A percentile compares a stretch with the other conserved stretches of the same genome.
These are phyloP conservation scores for Quaeritorhiza haematococci DNA, from an alignment of 371 early-diverging fungal species.

Conservation along the genomic window DNA sequence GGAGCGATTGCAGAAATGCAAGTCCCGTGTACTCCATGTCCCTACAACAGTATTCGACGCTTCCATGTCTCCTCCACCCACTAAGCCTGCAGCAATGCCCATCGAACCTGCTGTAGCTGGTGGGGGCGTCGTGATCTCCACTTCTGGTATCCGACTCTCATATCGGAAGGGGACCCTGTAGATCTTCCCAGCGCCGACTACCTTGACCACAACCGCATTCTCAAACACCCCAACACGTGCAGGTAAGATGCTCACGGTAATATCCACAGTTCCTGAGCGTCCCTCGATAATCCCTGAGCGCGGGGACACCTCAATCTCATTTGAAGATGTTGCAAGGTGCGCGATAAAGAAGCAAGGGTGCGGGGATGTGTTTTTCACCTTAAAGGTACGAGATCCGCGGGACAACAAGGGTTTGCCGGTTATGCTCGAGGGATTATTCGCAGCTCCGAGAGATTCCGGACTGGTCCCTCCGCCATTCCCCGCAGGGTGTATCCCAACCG, in stretches of 20 bases:
- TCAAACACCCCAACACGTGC: slow-evolving; percentile 20
- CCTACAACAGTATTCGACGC: slow-evolving; percentile 28
- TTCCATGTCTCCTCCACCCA: too few species aligned
- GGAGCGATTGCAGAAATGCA: slow-evolving; percentile 19
- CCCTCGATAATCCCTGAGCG: slow-evolving; percentile 19
- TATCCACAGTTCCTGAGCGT: slow-evolving; percentile 18
- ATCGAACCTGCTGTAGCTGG: slow-evolving; percentile 3
- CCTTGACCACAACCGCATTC: slow-evolving; percentile 23
- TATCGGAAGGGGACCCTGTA: slow-evolving; percentile 32
- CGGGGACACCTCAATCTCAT: slow-evolving; percentile 21
- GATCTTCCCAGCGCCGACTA: slow-evolving; percentile 27
- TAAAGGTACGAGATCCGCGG: slow-evolving; percentile 10
- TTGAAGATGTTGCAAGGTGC: neutral
- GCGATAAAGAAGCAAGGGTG: slow-evolving; percentile 28
- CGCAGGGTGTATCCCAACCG: too few species aligned
- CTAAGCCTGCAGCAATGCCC: too few species aligned
- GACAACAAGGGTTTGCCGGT: neutral
- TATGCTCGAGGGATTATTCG: neutral
- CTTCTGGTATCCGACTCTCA: slow-evolving; percentile 22
- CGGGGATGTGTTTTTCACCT: slow-evolving; percentile 30
- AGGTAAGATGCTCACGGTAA: slow-evolving; percentile 22
- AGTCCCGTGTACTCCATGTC: slow-evolving; percentile 13
- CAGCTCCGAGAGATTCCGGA: neutral
- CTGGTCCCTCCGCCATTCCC: too few species aligned
- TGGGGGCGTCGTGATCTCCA: slow-evolving; percentile 9